phyloP scores from a whole-genome alignment of 345 rosid species.

The Melastoma malabathricum region DNA sequence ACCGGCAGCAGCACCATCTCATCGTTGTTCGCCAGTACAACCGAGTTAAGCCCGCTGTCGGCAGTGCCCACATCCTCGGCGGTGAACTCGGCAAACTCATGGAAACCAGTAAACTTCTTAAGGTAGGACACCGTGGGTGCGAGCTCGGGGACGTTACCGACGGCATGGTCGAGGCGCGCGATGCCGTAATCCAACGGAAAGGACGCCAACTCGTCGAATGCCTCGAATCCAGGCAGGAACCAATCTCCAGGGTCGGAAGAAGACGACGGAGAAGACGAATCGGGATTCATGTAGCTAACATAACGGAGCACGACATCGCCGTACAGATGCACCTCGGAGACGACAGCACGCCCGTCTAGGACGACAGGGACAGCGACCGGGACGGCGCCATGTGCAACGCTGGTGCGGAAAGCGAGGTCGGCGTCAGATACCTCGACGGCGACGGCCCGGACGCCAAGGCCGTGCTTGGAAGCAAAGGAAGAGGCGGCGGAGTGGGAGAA shows the following conservation, averaged over 20 bases:
- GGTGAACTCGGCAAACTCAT: conserved; percentile 86
- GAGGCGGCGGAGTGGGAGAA: conserved; percentile 25
- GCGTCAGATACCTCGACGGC: conserved; percentile 59
- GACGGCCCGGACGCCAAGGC: conserved; percentile 38
- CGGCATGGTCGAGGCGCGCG: conserved; percentile 72
- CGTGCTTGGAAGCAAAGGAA: conserved; percentile 47
- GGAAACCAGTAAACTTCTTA: conserved; percentile 67
- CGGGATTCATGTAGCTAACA: conserved; percentile 27
- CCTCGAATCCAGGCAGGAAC: conserved; percentile 54
- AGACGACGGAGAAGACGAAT: neutral
- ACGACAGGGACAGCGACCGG: conserved; percentile 34
- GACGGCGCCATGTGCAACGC: conserved; percentile 53
- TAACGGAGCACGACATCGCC: conserved; percentile 86
- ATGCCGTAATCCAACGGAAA: conserved; percentile 67
- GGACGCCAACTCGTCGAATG: conserved; percentile 31
- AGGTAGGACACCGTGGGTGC: conserved; percentile 50
- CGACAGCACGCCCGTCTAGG: conserved; percentile 30
- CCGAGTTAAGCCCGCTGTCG: conserved; percentile 80
- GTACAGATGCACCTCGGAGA: conserved; percentile 69
- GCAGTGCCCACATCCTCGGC: conserved; percentile 86
- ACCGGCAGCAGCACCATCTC: conserved; percentile 70
- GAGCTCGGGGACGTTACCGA: conserved; percentile 77
- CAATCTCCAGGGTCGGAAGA: conserved; percentile 6
- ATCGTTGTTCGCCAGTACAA: conserved; percentile 63
- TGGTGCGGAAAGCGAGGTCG: conserved; percentile 20